Base-by-base conservation (phyloP, 83 land plant species). In the Diphasiastrum complanatum region DNA sequence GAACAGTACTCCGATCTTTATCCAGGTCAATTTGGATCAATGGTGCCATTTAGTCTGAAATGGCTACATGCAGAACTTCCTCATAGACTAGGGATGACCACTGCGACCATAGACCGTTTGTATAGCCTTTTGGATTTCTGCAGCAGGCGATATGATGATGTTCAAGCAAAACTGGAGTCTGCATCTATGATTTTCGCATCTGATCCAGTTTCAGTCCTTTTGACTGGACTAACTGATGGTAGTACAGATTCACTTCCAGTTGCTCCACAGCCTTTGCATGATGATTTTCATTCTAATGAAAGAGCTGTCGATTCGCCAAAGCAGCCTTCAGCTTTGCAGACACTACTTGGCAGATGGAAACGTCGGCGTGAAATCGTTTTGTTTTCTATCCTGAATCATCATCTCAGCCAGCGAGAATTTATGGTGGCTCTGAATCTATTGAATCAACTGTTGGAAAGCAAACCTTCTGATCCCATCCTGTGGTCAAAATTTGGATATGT, bases 401-500 rank as follows among this genome's bases (percentile, higher is more conserved):
- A n/a, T n/a, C n/a, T n/a, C n/a, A n/a, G n/a, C n/a, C n/a, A n/a
- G n/a, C n/a, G n/a, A n/a, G n/a, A n/a, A n/a, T n/a, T n/a, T n/a
- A n/a, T n/a, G n/a, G n/a, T n/a, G n/a, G n/a, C n/a, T n/a, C n/a
- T n/a, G n/a, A n/a, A n/a, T n/a, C n/a, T n/a, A n/a, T n/a, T n/a
- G n/a, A n/a, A n/a, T n/a, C n/a, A n/a, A n/a, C n/a, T n/a, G n/a
- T n/a, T n/a, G n/a, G n/a, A n/a, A n/a, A n/a, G n/a, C n/a, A n/a
- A n/a, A n/a, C n/a, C n/a, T n/a, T n/a, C 20, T 16, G 27, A 55
- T 28, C 10, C 25, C 33, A 4, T 6, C 16, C 33, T 54, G 10
- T 54, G 58, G 58, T 54, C 58, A 11, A 54, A 54, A 27, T 1
- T 55, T 55, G 59, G 35, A 11, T 27, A 55, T 35, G 34, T 55